Evolutionary conservation across 331 rosid species (phyloP).

Genomic region (Acacia pycnantha): DNA sequence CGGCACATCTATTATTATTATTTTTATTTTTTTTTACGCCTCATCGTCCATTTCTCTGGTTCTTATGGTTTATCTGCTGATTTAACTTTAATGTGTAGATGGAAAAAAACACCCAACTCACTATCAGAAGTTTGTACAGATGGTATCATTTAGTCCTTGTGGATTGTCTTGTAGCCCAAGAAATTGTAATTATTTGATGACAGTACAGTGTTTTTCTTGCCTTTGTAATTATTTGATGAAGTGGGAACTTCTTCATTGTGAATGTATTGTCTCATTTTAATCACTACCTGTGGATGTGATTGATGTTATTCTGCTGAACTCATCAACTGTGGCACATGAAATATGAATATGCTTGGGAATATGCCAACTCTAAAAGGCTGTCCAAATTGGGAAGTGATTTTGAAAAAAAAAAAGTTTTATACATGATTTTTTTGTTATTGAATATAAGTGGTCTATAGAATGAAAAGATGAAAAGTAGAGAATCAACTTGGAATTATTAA

Average conservation of each 20-base stretch:
- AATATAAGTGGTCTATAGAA: background rate
- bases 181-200: background rate
- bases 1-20: background rate
- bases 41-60: conserved; percentile 11
- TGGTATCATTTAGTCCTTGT: background rate
- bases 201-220: background rate
- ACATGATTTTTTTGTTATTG: too few species aligned
- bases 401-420: too few species aligned
- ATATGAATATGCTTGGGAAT: background rate
- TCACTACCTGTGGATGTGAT: background rate
- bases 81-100: conserved; percentile 30
- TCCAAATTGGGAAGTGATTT: background rate
- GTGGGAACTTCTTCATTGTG: background rate
- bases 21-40: background rate
- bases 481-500: background rate
- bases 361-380: background rate
- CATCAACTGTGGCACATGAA: background rate
- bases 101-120: background rate
- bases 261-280: background rate
- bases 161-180: conserved; percentile 22
- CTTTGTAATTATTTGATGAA: conserved; percentile 7
- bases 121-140: conserved; percentile 9
- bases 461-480: background rate
- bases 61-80: conserved; percentile 43
- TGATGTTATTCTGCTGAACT: background rate